Evolutionary conservation across 805 yeast species (phyloP).

Genomic region (Kazachstania africana): DNA sequence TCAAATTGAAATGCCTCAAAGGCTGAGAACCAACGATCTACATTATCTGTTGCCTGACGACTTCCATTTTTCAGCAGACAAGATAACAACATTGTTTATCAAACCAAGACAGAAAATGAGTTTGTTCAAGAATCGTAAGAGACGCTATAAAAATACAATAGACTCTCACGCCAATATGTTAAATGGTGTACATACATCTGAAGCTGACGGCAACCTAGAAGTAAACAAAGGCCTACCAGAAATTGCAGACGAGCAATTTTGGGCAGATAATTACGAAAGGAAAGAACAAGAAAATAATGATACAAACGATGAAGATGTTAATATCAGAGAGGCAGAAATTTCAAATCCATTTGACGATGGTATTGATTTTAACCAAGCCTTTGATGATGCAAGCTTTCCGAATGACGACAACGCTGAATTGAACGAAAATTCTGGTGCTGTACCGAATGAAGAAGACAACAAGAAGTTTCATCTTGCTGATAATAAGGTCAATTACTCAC

Average conservation of each 20-base stretch:
- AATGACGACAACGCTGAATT: slow-evolving; percentile 25
- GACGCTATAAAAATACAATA: not conserved
- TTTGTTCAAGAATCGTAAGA: slow-evolving; percentile 16
- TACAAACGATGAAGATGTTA: slow-evolving; percentile 20
- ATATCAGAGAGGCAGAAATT: slow-evolving; percentile 11
- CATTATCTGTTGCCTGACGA: slow-evolving; percentile 60
- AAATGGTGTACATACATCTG: not conserved
- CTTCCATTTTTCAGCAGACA: slow-evolving; percentile 55
- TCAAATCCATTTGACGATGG: slow-evolving; percentile 29
- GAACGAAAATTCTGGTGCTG: not conserved
- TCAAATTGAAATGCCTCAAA: slow-evolving; percentile 31
- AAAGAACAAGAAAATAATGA: slow-evolving; percentile 29
- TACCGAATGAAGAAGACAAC: slow-evolving; percentile 16
- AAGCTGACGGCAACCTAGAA: not conserved
- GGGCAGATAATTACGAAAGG: slow-evolving; percentile 53
- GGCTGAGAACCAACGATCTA: slow-evolving; percentile 30
- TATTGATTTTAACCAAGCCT: slow-evolving; percentile 27
- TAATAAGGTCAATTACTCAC: slow-evolving; percentile 44
- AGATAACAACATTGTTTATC: slow-evolving; percentile 53
- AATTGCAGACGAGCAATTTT: slow-evolving; percentile 53
- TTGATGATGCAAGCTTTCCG: slow-evolving; percentile 15
- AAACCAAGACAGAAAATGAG: slow-evolving; percentile 46
- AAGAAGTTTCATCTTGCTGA: slow-evolving; percentile 4
- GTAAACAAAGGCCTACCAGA: slow-evolving; percentile 23
- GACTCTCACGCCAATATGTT: not conserved